phyloP scores from a whole-genome alignment of 495 filamentous ascomycete species.

The Penicillium flavigenum region DNA sequence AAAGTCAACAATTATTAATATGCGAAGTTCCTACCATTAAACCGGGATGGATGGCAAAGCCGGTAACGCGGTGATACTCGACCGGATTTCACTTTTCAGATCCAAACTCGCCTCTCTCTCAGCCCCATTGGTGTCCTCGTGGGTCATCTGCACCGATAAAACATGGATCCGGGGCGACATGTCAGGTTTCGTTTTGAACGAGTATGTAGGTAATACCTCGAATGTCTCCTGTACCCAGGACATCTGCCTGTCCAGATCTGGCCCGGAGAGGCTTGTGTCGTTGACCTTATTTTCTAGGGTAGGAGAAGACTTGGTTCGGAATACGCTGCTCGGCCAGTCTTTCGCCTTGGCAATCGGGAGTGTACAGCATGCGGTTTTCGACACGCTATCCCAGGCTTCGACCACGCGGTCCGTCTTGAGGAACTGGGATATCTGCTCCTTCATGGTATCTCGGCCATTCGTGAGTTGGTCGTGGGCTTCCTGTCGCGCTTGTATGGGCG shows the following conservation, averaged over 20 bases:
- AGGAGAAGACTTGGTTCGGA: conserved; percentile 32
- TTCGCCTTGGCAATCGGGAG: conserved; percentile 21
- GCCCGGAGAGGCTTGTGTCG: conserved; percentile 13
- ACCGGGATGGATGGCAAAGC: conserved; percentile 24
- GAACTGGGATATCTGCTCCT: conserved; percentile 41
- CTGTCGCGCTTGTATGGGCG: conserved; percentile 12
- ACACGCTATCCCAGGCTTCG: conserved; percentile 40
- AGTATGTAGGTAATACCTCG: conserved; percentile 37
- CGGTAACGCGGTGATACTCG: conserved; percentile 44
- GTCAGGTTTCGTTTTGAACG: conserved; percentile 33
- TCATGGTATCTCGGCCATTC: conserved; percentile 31
- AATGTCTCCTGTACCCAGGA: conserved; percentile 34
- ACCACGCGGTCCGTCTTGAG: conserved; percentile 42
- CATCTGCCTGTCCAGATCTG: conserved; percentile 31
- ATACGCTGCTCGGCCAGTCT: conserved; percentile 39
- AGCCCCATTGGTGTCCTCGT: conserved; percentile 24
- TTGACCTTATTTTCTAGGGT: conserved; percentile 12
- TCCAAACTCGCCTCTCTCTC: conserved; percentile 9
- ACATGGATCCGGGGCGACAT: conserved; percentile 38
- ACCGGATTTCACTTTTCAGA: conserved; percentile 23
- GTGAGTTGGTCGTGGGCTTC: conserved; percentile 16
- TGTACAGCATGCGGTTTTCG: conserved; percentile 20
- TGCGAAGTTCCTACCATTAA: not conserved
- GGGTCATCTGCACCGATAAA: conserved; percentile 30
- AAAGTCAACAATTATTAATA: not conserved